A percentile compares a stretch with the other conserved stretches of the same genome.
Conservation (phyloP, 2,329 filamentous ascomycete genomes). For the Calycina marina region DNA sequence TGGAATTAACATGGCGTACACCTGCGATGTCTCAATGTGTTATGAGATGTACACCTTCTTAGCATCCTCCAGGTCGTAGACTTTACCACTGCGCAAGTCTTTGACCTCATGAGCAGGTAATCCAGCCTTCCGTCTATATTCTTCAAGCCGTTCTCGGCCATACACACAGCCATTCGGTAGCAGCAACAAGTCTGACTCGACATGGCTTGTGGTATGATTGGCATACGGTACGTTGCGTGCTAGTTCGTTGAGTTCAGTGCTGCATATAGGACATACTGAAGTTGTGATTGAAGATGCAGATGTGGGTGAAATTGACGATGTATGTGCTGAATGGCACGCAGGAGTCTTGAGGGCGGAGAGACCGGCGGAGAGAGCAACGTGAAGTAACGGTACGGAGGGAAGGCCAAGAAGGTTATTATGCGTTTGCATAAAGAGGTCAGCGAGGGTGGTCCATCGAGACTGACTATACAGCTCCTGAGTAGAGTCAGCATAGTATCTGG, state of each 20-base stretch:
- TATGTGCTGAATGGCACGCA: constrained; percentile 56
- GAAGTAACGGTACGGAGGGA: constrained; percentile 68
- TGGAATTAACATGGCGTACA: too few relatives aligned
- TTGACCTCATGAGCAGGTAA: constrained; percentile 52
- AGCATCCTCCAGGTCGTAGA: constrained; percentile 45
- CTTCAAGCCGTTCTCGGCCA: constrained; percentile 56
- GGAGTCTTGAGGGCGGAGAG: constrained; percentile 93
- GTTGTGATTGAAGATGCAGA: constrained; percentile 27
- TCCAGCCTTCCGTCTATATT: constrained; percentile 68
- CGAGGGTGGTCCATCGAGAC: constrained; percentile 61
- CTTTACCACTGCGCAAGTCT: constrained; percentile 63
- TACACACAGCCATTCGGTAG: constrained; percentile 82
- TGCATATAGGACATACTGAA: constrained; percentile 89
- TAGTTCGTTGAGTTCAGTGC: constrained; percentile 83
- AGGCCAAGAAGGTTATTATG: constrained; percentile 78
- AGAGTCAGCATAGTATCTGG: constrained; percentile 1
- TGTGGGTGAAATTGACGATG: constrained; percentile 17
- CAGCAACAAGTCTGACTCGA: constrained; percentile 75
- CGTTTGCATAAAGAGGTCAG: constrained; percentile 67
- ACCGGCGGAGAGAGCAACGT: constrained; percentile 80
- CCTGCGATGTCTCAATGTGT: neutral
- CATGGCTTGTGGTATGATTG: constrained; percentile 84
- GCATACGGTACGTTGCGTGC: constrained; percentile 84
- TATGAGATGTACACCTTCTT: constrained; percentile 89
- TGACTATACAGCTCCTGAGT: constrained; percentile 55